Evolutionary conservation across 2,329 filamentous ascomycete genomes (phyloP), one percentile per base, ranked within the genome.

Genomic region (Aureobasidium sp.): DNA sequence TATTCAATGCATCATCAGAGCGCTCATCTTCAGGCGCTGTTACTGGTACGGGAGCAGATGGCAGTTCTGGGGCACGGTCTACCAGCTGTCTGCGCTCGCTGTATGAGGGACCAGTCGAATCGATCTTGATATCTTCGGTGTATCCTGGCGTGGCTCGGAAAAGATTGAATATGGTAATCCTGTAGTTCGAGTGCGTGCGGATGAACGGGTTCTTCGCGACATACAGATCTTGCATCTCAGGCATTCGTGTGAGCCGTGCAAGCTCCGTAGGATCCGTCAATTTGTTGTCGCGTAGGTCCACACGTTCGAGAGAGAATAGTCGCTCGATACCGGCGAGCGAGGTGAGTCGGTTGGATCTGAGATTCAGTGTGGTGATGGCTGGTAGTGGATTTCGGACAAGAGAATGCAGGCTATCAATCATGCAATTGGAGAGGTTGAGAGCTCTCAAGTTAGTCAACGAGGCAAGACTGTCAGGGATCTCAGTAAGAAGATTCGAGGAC

Each of bases 361-460:
- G 79, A 64, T 97, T 97, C 54, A 98, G 75, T 1, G 90, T 90
- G 1, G 88, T 94, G 58, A 98, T 95, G 17, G 93, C 91, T 24
- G 93, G 91, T 4, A 98, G 77, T 11, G 93, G 89, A 63, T 86
- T 93, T 58, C 86, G 83, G 2, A 84, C 84, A 37, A 98, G 75
- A 2, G 91, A 95, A 63, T 94, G 87, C 53, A 98, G 76, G 14
- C 90, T 93, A 61, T 91, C 88, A 58, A 98, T 97, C 90, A 97
- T 96, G 76, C 91, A 97, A 63, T 95, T 87, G 3, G 91, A 95
- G 22, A 98, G 77, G 63, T 98, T 97, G 51, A 98, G 74, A 21
- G 93, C 90, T 59, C 90, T 84, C n/a, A 98, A 79, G 24, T 89
- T 85, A 17, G 89, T 90, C 55, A 98, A 75, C 8, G 82, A 87